Conservation (phyloP, 2,329 filamentous ascomycete genomes). For the Apiospora phragmitis region DNA sequence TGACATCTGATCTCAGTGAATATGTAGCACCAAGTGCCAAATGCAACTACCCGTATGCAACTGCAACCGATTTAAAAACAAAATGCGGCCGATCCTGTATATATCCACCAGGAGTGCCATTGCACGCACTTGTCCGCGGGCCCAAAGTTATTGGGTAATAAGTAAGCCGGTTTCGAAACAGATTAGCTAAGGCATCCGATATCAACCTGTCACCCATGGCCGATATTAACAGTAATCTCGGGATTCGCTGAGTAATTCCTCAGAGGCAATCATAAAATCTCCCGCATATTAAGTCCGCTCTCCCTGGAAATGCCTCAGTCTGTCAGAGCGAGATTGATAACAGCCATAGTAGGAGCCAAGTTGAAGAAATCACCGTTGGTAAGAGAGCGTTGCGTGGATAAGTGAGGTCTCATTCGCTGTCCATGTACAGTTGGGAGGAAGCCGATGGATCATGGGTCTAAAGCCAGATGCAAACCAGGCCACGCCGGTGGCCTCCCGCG, state of each 20-base stretch:
- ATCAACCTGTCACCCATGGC: background rate
- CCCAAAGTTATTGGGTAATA: background rate
- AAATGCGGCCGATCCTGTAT: background rate
- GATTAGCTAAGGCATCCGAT: background rate
- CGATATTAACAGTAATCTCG: background rate
- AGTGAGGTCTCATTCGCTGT: background rate
- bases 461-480: background rate
- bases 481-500: background rate
- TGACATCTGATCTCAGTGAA: background rate
- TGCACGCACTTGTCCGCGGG: background rate
- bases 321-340: background rate
- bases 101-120: background rate
- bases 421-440: background rate
- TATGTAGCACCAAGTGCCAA: background rate
- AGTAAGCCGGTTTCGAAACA: constrained; percentile 6
- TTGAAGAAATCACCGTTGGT: background rate
- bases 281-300: background rate
- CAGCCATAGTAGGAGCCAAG: too few relatives aligned
- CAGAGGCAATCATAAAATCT: background rate
- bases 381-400: background rate
- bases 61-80: background rate
- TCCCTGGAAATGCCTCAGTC: background rate
- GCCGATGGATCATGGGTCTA: background rate
- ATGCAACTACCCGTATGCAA: background rate
- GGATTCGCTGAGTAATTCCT: background rate